These are phyloP conservation scores for Fraxinus sp. DNA, from an alignment of 305 asterid species.

Conservation along the genomic window DNA sequence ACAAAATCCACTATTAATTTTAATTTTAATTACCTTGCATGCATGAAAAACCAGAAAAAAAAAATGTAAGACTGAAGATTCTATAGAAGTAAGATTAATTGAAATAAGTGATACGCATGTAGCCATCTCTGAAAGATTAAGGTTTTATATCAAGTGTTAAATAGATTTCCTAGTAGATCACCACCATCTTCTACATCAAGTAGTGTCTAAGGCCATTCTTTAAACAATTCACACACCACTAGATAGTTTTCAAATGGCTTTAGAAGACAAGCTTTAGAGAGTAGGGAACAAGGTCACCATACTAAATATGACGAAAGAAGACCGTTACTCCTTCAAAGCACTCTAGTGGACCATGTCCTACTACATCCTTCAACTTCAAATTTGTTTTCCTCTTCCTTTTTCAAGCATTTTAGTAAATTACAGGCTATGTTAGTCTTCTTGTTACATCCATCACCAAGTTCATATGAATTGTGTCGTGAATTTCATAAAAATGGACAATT, in stretches of 20 bases:
- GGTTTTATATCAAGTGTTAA: not conserved
- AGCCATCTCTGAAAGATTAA: not conserved
- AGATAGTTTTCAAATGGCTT: not conserved
- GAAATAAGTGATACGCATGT: not conserved
- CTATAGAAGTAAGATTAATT: not conserved
- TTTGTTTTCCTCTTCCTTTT: not conserved
- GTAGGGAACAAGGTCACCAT: not conserved
- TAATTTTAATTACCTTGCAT: not conserved
- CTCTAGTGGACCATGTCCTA: not conserved
- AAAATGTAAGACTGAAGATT: not conserved
- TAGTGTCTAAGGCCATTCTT: not conserved
- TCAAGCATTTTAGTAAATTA: not conserved
- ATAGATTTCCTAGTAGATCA: not conserved
- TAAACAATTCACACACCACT: not conserved
- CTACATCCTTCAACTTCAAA: not conserved
- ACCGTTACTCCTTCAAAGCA: not conserved
- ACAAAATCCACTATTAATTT: not conserved
- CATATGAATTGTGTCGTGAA: not conserved
- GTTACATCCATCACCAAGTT: conserved; percentile 10
- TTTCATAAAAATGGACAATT: not conserved
- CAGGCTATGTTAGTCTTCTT: conserved; percentile 4
- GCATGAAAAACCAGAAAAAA: not conserved
- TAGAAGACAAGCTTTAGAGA: not conserved
- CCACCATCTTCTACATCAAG: conserved; percentile 1
- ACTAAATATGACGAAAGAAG: not conserved